Base-by-base conservation (phyloP, 2,329 filamentous ascomycete genomes). In the Botryosphaeria agaves region DNA sequence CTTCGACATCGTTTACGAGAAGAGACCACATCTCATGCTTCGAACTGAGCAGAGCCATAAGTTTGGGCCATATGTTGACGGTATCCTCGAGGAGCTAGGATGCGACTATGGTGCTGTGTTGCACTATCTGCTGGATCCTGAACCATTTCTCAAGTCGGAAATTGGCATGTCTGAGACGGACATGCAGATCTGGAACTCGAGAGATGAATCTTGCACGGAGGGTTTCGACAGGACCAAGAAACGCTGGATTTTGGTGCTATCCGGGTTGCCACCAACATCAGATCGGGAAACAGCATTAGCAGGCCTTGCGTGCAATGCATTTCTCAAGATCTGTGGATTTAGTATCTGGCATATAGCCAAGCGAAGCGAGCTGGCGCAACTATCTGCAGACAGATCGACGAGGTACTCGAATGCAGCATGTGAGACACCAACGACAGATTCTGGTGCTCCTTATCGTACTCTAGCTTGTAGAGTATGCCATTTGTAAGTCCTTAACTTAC, bases 321-420 rank as follows among this genome's bases (percentile, higher is more conserved):
- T 60, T 19, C 37, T 49, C 11, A 38, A 44, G 3, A 41, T 49
- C 14, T 45, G 48, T 11, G 38, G 40, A 2, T 49, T 59, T 31
- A 53, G 48, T 21, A 34, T 60, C 2, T 60, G 55, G 55, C 55
- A 59, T 21, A 37, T 61, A 16, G 54, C 47, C 11, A 37, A 48
- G 29, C 45, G 45, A 24, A 46, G 44, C 30, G 31, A 39, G 12
- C 15, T 33, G 9, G 33, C 43, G 16, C 37, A 35, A 24, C 27
- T 26, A n/a, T 9, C 2, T 8, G 16, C 30, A 16, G 9, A 38
- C 20, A 23, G 20, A 7, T 23, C 20, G 7, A 7, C 16, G 16
- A 23, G 7, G 7, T 12, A 23, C 7, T 7, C 20, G 7, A 23
- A 23, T 12, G 7, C 20, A 7, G 37, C 28, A 8, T 18, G 17